Evolutionary conservation across 176 grass and related monocot genomes (phyloP).

Genomic region (Aegilops umbellulata): DNA sequence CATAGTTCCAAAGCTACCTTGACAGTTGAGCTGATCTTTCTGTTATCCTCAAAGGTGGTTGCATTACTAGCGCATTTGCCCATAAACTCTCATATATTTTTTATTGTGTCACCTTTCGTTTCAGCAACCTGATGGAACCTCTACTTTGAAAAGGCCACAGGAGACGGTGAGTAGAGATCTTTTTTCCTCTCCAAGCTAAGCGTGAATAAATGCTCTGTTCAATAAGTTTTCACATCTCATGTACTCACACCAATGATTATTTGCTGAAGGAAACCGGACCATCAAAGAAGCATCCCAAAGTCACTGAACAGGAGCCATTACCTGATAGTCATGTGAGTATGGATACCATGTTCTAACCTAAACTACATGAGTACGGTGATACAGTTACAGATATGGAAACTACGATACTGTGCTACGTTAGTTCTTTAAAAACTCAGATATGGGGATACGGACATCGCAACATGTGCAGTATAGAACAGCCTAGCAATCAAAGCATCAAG

Average conservation of each 20-base stretch:
- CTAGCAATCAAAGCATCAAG: background rate
- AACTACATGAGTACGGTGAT: background rate
- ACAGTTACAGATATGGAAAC: background rate
- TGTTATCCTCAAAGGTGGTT: background rate
- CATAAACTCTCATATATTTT: background rate
- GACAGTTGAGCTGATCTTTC: background rate
- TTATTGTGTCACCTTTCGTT: slow-evolving; percentile 7
- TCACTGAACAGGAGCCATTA: slow-evolving; percentile 21
- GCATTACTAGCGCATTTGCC: background rate
- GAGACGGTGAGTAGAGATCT: slow-evolving; percentile 44
- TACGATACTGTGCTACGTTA: background rate
- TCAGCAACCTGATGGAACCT: slow-evolving; percentile 74
- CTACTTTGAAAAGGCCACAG: slow-evolving; percentile 42
- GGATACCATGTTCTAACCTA: background rate
- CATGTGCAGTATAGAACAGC: background rate
- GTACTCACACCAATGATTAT: slow-evolving; percentile 4
- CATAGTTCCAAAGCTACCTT: background rate
- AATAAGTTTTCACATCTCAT: background rate
- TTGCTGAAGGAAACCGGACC: slow-evolving; percentile 41
- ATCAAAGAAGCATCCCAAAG: slow-evolving; percentile 40
- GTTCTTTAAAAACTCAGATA: background rate
- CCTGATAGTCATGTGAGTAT: slow-evolving; percentile 54
- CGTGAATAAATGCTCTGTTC: background rate
- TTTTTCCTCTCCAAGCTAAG: background rate
- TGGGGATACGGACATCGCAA: background rate